Base-by-base conservation (phyloP, 306 rosid genomes). In the Glycyrrhiza uralensis region DNA sequence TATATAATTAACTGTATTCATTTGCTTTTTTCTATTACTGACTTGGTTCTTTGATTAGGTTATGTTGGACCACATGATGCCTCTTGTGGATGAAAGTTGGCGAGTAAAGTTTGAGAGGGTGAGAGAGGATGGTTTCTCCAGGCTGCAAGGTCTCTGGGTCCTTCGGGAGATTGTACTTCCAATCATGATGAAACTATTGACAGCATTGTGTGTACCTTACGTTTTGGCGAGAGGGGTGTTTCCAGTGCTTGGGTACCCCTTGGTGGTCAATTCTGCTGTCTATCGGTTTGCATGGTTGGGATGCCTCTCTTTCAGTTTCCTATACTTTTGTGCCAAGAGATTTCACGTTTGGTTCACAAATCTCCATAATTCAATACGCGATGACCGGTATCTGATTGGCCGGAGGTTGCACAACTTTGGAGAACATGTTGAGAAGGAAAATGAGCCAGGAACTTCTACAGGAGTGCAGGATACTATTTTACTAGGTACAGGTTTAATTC, bases 21-120 rank as follows among this genome's bases (percentile, higher is more conserved):
- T 13, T 26, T 44, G 6, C 51, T 24, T 71, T 80, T 55, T 41
- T 19, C 36, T 15, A 4, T 26, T 77, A 65, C 52, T 86, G 76
- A 36, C 15, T 61, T 74, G 66, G 36, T 56, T 41, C 70, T 20
- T 81, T 55, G 30, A 72, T 57, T 78, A 95, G 99, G 96, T 95
- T 56, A 95, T 90, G 99, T 72, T 95, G 85, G 99, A 95, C 80
- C 99, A 95, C 81, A 91, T 95, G 96, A 95, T 95, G 91, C 99
- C 99, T 15, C 81, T 95, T 29, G 75, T 91, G 66, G 99, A 95
- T 32, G 99, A 95, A 55, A 95, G 89, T 65, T 95, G 99, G 99
- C 89, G 99, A 17, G 81, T 81, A 14, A 95, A 95, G 76, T 95
- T 95, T 33, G 97, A 89, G 84, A 86, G 99, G 63, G 99, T 95